These are phyloP conservation scores for Populus deltoides DNA, from an alignment of 345 rosid genomes.

Conservation along the genomic window DNA sequence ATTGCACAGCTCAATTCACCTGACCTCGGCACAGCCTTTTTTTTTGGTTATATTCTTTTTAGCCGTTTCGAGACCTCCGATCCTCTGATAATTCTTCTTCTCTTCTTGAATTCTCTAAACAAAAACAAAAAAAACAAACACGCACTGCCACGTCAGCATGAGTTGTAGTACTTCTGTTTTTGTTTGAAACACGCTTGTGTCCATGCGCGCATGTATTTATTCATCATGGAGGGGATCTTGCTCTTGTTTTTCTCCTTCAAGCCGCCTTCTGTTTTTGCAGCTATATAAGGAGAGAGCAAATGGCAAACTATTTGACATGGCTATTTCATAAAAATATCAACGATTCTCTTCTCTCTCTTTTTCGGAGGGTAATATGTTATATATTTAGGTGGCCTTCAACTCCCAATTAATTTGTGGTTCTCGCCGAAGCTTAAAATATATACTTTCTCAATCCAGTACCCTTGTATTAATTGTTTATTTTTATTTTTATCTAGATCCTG, in stretches of 20 bases:
- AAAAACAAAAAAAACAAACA: neutral
- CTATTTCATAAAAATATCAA: neutral
- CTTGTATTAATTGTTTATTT: too few species aligned
- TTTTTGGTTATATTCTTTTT: neutral
- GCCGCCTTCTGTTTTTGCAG: neutral
- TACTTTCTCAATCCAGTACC: too few species aligned
- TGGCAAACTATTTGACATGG: constrained; percentile 10
- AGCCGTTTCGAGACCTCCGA: constrained; percentile 2
- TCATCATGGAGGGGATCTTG: neutral
- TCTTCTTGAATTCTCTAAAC: neutral
- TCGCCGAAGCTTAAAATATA: neutral
- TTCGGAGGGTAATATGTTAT: neutral
- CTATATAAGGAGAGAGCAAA: neutral
- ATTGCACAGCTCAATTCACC: constrained; percentile 13
- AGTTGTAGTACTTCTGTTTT: neutral
- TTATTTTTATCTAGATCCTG: too few species aligned
- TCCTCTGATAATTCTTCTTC: neutral
- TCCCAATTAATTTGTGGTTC: neutral
- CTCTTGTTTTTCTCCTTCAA: neutral
- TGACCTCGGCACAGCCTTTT: constrained; percentile 1
- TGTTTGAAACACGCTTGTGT: neutral
- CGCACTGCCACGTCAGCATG: neutral
- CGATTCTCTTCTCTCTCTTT: too few species aligned
- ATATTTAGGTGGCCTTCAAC: neutral
- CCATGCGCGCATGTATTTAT: neutral